phyloP scores from a whole-genome alignment of 495 filamentous ascomycete genomes.

The Penicillium samsonianum region DNA sequence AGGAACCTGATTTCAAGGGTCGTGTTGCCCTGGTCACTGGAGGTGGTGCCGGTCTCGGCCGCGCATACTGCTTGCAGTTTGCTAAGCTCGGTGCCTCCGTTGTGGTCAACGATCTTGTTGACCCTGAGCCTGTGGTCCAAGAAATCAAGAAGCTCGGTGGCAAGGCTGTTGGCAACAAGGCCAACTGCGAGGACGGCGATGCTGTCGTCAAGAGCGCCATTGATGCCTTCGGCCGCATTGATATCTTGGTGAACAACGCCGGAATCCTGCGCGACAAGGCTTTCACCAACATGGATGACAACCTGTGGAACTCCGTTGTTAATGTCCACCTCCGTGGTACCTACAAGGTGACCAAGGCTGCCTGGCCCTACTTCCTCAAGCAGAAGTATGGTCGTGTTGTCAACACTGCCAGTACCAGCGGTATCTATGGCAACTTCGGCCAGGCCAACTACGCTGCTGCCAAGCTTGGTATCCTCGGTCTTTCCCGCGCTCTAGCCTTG shows the following conservation, averaged over 20 bases:
- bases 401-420: conserved; percentile 94
- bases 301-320: conserved; percentile 88
- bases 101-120: conserved; percentile 91
- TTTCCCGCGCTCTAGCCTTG: conserved; percentile 87
- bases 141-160: conserved; percentile 91
- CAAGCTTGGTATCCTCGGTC: conserved; percentile 92
- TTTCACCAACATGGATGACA: conserved; percentile 96
- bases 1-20: conserved; percentile 83
- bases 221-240: conserved; percentile 89
- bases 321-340: conserved; percentile 92
- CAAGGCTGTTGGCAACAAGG: conserved; percentile 90
- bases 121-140: conserved; percentile 89
- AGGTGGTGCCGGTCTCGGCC: conserved; percentile 83
- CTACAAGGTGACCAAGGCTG: conserved; percentile 96
- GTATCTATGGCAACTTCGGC: conserved; percentile 99
- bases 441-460: conserved; percentile 98
- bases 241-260: conserved; percentile 95
- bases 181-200: conserved; percentile 91
- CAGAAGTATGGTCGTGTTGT: conserved; percentile 97
- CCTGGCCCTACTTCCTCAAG: conserved; percentile 97
- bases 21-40: conserved; percentile 93
- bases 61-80: conserved; percentile 88
- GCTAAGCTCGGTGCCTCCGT: conserved; percentile 86
- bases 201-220: conserved; percentile 90
- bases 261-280: conserved; percentile 98